A percentile compares a stretch with the other conserved stretches of the same genome.
Conservation (phyloP, 2,329 filamentous ascomycete species). For the Penicillium sclerotigenum region DNA sequence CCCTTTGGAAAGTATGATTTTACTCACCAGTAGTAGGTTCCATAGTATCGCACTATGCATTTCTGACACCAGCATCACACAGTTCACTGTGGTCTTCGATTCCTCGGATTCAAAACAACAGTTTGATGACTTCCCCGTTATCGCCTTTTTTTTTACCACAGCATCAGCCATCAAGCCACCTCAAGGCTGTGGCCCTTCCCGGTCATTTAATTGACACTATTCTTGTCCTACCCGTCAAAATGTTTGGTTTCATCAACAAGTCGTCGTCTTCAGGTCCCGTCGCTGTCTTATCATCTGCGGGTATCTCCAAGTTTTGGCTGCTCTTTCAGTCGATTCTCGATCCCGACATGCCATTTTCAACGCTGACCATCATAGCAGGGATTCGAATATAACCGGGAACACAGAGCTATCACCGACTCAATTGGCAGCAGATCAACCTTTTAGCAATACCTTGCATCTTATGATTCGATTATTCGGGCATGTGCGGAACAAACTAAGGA, state of each 20-base stretch:
- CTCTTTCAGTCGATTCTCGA: not conserved
- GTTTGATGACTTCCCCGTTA: not conserved
- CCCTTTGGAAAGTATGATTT: not conserved
- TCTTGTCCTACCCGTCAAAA: not conserved
- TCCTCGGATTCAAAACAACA: not conserved
- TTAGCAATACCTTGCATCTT: not conserved
- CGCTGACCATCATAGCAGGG: constrained; percentile 10
- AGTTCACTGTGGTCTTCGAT: no score
- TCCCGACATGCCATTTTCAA: not conserved
- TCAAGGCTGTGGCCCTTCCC: not conserved
- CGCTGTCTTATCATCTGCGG: not conserved
- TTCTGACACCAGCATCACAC: not conserved
- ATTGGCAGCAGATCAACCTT: not conserved
- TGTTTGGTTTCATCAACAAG: not conserved
- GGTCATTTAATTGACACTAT: not conserved
- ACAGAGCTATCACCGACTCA: not conserved
- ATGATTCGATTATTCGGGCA: not conserved
- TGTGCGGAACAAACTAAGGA: not conserved
- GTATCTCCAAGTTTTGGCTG: not conserved
- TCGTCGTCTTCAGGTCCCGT: not conserved
- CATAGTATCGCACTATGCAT: not conserved
- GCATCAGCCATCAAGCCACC: no score
- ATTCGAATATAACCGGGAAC: not conserved
- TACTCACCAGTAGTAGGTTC: not conserved
- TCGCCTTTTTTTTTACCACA: no score